Base-by-base conservation (phyloP, 352 stramenopile species). In the Phytopythium mirpurense region DNA sequence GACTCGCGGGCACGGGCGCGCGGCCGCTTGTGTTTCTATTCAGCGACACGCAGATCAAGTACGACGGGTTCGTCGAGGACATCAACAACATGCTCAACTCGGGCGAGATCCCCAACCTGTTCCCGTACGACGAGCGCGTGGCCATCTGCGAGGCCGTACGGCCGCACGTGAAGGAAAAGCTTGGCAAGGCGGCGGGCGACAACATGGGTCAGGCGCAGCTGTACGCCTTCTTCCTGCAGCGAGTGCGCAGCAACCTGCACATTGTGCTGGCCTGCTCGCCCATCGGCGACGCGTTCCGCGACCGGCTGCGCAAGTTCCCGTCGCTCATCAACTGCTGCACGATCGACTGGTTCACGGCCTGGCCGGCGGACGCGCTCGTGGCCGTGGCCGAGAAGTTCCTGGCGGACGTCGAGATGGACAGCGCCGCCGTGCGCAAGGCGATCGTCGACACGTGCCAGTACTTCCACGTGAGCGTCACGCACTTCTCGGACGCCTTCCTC, bases 61-160 rank as follows among this genome's bases (percentile, higher is more conserved):
- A 96, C 64, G 93, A 98, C 42, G 81, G 80, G n/a, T 98, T 98
- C 57, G 87, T 98, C 27, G 92, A 98, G 57, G 94, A 98, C 56
- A 97, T 98, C 57, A 98, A 98, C 69, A 98, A 97, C 68, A 97
- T 98, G 78, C 70, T 98, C 23, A 98, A 98, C 66, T 89, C 83
- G 1, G 93, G 94, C 23, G 94, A 98, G 62, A 96, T 98, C 26
- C 94, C 94, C 1, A 98, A 98, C 59, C 63, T 98, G 38, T 98
- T 98, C 57, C 83, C 90, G 0, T 93, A 93, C 54, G 94, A 98
- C 63, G 93, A 97, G 52, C 74, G 78, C 8, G 88, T 96, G 5
- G 87, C 73, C 2, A 93, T 98, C 31, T 96, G 88, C 54, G 91
- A 98, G 63, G 77, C 72, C 12, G 82, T 97, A 26, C 86, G 91